phyloP scores from a whole-genome alignment of 257 asterid species.

The Nicotiana noctiflora region DNA sequence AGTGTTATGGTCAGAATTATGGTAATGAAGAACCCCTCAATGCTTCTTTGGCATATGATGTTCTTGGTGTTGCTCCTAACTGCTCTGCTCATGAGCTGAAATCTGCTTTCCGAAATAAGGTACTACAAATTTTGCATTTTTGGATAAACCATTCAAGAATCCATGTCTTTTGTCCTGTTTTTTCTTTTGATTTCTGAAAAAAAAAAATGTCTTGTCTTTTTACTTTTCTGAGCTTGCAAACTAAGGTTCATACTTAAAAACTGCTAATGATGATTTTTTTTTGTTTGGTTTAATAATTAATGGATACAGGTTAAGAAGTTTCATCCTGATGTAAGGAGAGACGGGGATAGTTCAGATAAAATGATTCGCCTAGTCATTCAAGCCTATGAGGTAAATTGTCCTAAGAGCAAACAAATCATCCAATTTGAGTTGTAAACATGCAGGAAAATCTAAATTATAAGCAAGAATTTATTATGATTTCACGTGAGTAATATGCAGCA shows the following conservation, averaged over 20 bases:
- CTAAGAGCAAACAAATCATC: background rate
- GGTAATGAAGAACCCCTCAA: constrained; percentile 31
- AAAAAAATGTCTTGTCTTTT: background rate
- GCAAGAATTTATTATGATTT: background rate
- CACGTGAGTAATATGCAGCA: background rate
- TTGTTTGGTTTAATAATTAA: background rate
- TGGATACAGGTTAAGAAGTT: constrained; percentile 63
- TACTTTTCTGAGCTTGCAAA: background rate
- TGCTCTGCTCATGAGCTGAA: constrained; percentile 63
- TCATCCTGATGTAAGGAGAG: constrained; percentile 71
- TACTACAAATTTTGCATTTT: background rate
- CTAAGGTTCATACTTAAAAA: background rate
- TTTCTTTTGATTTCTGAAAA: background rate
- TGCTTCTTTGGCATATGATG: constrained; percentile 45
- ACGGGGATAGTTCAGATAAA: constrained; percentile 42
- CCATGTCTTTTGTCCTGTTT: background rate
- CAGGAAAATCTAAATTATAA: background rate
- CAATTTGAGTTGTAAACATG: background rate
- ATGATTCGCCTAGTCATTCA: constrained; percentile 77
- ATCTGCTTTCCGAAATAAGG: constrained; percentile 84
- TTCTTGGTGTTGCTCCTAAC: constrained; percentile 60
- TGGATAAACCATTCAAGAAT: background rate
- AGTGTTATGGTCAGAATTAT: constrained; percentile 24
- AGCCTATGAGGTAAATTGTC: constrained; percentile 66
- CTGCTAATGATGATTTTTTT: background rate